phyloP scores from a whole-genome alignment of 2,329 filamentous ascomycete species.

The Cryphonectria carpinicola region DNA sequence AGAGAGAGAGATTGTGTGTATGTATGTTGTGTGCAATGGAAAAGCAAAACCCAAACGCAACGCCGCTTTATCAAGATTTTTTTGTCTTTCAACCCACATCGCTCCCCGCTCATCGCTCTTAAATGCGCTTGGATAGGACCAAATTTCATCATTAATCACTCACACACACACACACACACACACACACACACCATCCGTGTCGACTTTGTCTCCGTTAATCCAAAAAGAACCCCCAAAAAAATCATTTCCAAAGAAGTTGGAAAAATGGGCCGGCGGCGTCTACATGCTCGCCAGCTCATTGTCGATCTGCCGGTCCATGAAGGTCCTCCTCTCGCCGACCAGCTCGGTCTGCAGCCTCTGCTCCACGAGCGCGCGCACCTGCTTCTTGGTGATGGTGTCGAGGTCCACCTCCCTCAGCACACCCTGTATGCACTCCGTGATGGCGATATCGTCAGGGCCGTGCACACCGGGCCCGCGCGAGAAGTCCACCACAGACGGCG shows the following conservation, averaged over 20 bases:
- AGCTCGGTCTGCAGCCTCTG: slow-evolving; percentile 91
- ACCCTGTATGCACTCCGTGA: slow-evolving; percentile 80
- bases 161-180: neutral
- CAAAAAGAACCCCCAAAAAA: neutral
- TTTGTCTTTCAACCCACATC: neutral
- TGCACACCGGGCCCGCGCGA: slow-evolving; percentile 52
- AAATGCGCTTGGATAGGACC: slow-evolving; percentile 12
- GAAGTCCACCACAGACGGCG: slow-evolving; percentile 59
- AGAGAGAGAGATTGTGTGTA: slow-evolving; percentile 16
- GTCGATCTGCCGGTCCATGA: slow-evolving; percentile 93
- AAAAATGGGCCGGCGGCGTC: slow-evolving; percentile 26
- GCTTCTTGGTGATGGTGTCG: slow-evolving; percentile 98
- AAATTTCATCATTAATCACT: neutral
- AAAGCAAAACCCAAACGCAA: slow-evolving; percentile 5
- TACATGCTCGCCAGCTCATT: slow-evolving; percentile 92
- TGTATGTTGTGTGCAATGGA: neutral
- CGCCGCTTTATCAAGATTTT: slow-evolving; percentile 13
- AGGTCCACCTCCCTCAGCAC: slow-evolving; percentile 89
- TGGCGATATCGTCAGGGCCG: slow-evolving; percentile 78
- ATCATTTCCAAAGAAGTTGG: neutral
- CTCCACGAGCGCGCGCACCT: slow-evolving; percentile 88
- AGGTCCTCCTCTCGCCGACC: slow-evolving; percentile 80
- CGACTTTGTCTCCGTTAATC: neutral
- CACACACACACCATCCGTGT: neutral
- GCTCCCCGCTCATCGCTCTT: neutral